phyloP scores from a whole-genome alignment of 495 filamentous ascomycete genomes.

The Aspergillus saccharolyticus region DNA sequence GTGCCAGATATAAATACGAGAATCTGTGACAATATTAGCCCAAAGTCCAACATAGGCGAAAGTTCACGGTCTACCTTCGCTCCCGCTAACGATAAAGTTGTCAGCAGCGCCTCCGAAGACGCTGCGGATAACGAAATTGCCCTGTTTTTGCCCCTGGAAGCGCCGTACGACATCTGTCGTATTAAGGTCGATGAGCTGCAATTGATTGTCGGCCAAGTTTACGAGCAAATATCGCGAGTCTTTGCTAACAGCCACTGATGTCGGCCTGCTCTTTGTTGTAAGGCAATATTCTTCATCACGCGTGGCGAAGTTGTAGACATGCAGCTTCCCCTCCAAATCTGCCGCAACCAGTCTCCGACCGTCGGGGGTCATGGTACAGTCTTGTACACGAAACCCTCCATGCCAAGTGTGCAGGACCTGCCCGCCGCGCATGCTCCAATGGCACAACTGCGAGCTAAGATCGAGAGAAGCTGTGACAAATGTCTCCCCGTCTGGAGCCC shows the following conservation, averaged over 20 bases:
- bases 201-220: constrained; percentile 68
- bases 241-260: constrained; percentile 72
- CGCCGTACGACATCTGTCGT: constrained; percentile 64
- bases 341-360: constrained; percentile 74
- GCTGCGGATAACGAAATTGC: constrained; percentile 70
- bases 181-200: constrained; percentile 71
- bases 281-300: constrained; percentile 70
- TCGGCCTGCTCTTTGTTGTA: constrained; percentile 59
- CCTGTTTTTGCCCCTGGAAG: constrained; percentile 69
- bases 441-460: constrained; percentile 55
- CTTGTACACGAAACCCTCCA: constrained; percentile 71
- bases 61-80: constrained; percentile 61
- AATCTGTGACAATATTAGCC: constrained; percentile 51
- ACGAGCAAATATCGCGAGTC: constrained; percentile 79
- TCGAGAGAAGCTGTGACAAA: constrained; percentile 83
- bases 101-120: constrained; percentile 84
- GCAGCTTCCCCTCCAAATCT: constrained; percentile 60
- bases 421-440: constrained; percentile 55
- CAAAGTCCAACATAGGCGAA: neutral
- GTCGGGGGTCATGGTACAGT: constrained; percentile 75
- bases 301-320: constrained; percentile 76
- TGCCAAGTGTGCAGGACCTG: constrained; percentile 60
- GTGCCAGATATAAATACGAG: constrained; percentile 82
- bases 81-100: constrained; percentile 85
- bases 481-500: constrained; percentile 71